A percentile compares a stretch with the other conserved stretches of the same genome.
Evolutionary conservation across 2,329 filamentous ascomycete genomes (phyloP).

Genomic region (Arachnomyces sp.): DNA sequence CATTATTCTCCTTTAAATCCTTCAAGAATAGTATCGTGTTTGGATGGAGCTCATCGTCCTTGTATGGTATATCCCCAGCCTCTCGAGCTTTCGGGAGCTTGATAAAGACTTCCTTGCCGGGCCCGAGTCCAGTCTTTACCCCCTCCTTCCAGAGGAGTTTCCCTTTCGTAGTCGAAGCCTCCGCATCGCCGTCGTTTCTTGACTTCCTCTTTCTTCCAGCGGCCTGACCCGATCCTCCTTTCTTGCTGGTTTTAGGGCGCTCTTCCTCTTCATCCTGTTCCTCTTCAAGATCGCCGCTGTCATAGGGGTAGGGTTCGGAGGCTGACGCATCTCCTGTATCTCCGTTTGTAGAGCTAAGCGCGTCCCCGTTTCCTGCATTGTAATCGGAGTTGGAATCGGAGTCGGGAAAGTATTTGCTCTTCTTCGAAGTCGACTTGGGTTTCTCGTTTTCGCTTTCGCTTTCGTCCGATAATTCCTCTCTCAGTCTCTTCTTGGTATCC

Average conservation of each 20-base stretch:
- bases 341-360: slow-evolving; percentile 26
- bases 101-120: slow-evolving; percentile 55
- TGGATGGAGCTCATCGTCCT: slow-evolving; percentile 52
- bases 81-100: slow-evolving; percentile 56
- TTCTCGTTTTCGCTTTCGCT: slow-evolving; percentile 11
- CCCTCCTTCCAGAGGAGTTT: slow-evolving; percentile 52
- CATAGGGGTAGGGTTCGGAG: slow-evolving; percentile 73
- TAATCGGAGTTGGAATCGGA: slow-evolving; percentile 27
- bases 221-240: slow-evolving; percentile 13
- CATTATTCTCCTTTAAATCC: slow-evolving; percentile 54
- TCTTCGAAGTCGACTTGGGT: slow-evolving; percentile 36
- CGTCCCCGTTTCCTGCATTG: slow-evolving; percentile 34
- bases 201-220: slow-evolving; percentile 10
- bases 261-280: slow-evolving; percentile 12
- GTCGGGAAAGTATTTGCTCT: slow-evolving; percentile 46
- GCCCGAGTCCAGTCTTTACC: slow-evolving; percentile 48
- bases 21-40: slow-evolving; percentile 56
- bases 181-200: slow-evolving; percentile 5
- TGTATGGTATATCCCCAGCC: slow-evolving; percentile 52
- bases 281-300: slow-evolving; percentile 65
- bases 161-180: slow-evolving; percentile 22
- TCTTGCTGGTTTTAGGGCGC: slow-evolving; percentile 20
- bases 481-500: too few species aligned
- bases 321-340: slow-evolving; percentile 50
- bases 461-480: slow-evolving; percentile 14